Evolutionary conservation across 1,284 basidiomycete genomes (phyloP), one percentile per base, ranked within the genome.

Genomic region (Cryptococcus sp.): DNA sequence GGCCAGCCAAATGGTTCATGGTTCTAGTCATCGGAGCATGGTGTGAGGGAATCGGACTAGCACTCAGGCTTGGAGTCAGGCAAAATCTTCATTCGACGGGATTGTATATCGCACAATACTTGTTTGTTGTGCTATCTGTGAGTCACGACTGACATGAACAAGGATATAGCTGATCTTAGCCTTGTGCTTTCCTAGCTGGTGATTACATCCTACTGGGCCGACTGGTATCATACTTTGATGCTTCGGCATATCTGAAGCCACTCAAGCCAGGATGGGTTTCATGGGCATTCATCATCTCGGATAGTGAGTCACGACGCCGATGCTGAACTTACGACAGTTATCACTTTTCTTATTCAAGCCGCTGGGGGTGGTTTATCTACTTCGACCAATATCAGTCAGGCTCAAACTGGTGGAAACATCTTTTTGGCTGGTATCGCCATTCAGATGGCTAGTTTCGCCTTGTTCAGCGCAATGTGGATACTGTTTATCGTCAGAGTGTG

Each of bases 171-270:
- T 50, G 2, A 36, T 31, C 13, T 28, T 49, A 81, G 79, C 84
- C 86, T 10, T 87, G 86, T 59, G 84, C 84, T n/a, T 87, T 87
- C 74, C 82, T 87, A 52, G 85, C 85, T 7, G 82, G 83, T 23
- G 80, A 85, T 63, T 87, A 87, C 59, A 78, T 86, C 53, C 75
- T 86, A 5, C 78, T 87, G 10, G 84, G 85, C 3, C 79, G 82
- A 23, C 67, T 88, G 16, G 81, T 83, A 11, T 72, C 70, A 22
- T 77, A 81, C 63, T 69, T 86, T 2, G 66, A 77, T 44, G 79
- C 78, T 45, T 76, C 79, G 50, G 53, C 77, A 32, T 79, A 85
- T 56, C 72, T 86, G n/a, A 67, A 61, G 25, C 69, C 69, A 7
- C 50, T 73, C 37, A 65, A 62, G 44, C 60, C 67, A 2, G 52